Base-by-base conservation (phyloP, 179 eudicot genomes). In the Spinacia oleracea region DNA sequence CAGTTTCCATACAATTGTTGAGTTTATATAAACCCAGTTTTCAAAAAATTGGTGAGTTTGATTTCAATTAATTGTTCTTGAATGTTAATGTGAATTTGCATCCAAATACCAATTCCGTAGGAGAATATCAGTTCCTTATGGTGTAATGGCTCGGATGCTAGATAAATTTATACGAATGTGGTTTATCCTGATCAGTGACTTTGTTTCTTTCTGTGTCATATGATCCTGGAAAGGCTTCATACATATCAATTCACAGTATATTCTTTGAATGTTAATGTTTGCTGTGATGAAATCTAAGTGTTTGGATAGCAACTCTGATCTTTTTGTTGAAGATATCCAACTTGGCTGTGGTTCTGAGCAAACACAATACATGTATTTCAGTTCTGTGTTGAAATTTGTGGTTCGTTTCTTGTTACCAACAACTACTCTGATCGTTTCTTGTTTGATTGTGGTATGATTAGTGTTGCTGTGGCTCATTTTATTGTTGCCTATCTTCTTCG, bases 111-210 rank as follows among this genome's bases (percentile, higher is more conserved):
- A 89, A 89, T 87, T 87, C 87, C 77, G 80, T 83, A 68, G 91
- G 88, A 87, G 46, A 53, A 78, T 43, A 16, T 20, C 59, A 18
- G 88, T 90, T 90, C 88, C 91, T 85, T 2, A 85, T 74, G 91
- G 83, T 78, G 58, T 87, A 88, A 88, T 88, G 93, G 93, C 93
- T 87, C 70, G 89, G 91, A 73, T 87, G 91, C 91, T 21, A 88
- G 85, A 40, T 35, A 1, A 69, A 27, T 53, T 18, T 38, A 35
- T 38, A 38, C 40, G 0, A 20, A 11, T 73, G 90, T 82, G 93
- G 90, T 73, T 9, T 83, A 89, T 90, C 93, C 91, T 87, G 94
- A 90, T 89, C 73, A 65, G 55, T 89, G 93, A 78, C 79, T 74
- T 16, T 34, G 5, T 27, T n/a, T 46, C 8, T 2, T 14, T 48